Evolutionary conservation across 148 eudicot species (phyloP).

Genomic region (Fallopia convolvulus): DNA sequence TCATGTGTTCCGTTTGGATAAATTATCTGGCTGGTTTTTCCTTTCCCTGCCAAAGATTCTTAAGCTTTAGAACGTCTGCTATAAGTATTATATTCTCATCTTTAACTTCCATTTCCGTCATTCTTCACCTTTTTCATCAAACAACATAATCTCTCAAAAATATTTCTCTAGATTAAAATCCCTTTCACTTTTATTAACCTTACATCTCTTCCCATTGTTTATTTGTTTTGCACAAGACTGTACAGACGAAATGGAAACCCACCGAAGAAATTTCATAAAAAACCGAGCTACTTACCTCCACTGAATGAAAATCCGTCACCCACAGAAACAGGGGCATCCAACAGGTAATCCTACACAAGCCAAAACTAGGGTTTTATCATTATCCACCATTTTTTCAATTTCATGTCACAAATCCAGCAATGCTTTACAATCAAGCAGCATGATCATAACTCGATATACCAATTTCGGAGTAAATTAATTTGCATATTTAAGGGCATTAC

Average conservation of each 20-base stretch:
- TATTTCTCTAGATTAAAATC: neutral
- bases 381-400: neutral
- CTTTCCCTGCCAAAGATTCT: conserved; percentile 13
- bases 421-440: neutral
- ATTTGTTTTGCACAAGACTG: neutral
- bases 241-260: neutral
- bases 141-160: neutral
- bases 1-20: conserved; percentile 14
- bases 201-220: neutral
- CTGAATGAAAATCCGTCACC: conserved; percentile 99
- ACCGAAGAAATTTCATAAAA: neutral
- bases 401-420: neutral
- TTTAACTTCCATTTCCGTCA: neutral
- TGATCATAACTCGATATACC: neutral
- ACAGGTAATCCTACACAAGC: conserved; percentile 50
- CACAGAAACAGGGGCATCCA: conserved; percentile 81
- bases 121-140: neutral
- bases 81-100: neutral
- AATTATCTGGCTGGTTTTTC: conserved; percentile 11
- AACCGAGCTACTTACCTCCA: conserved; percentile 50
- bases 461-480: neutral
- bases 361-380: neutral
- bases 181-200: neutral
- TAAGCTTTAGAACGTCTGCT: neutral
- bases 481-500: conserved; percentile 14